Evolutionary conservation across 345 rosid genomes (phyloP), one percentile per base, ranked within the genome.

Genomic region (Dovyalis caffra): DNA sequence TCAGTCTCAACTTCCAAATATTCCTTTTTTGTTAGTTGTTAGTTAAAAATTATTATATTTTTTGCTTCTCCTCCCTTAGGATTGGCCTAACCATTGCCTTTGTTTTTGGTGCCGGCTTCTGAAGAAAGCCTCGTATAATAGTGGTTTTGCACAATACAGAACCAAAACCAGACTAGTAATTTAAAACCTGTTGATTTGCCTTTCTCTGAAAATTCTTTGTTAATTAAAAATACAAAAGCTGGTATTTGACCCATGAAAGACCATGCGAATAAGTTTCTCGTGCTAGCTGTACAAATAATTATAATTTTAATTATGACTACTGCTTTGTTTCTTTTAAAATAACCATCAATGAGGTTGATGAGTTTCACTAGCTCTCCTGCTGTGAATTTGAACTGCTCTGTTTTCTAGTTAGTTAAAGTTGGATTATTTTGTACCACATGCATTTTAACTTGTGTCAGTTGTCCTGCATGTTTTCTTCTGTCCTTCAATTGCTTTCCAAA

Each of bases 401-500:
- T 26, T 10, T 26, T 63, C 60, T 62, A 33, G 25, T 73, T 64
- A 16, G 25, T 25, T 64, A 47, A 29, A 25, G 16, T 45, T 20
- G 38, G 60, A 31, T 69, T 47, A 8, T 21, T 45, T 64, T 74
- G 6, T 49, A 33, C 16, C 23, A 6, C 40, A 2, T 64, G 28
- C 47, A 16, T 25, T 25, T 64, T 65, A 47, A 34, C 14, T 34
- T 53, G 28, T 66, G 69, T 8, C 5, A 14, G 6, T 16, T 65
- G 32, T 53, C 23, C 51, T 65, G 64, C 34, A 16, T 66, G 49
- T 31, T 40, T 57, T 61, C 43, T 26, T 32, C 62, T 68, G 38
- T 61, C 28, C 6, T 15, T 29, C 15, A 32, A 68, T 58, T 62
- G 74, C 64, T 69, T 69, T 62, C 69, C 33, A 31, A 61, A 71